Evolutionary conservation across 2,329 filamentous ascomycete species (phyloP).

Genomic region (Phoma sp.): DNA sequence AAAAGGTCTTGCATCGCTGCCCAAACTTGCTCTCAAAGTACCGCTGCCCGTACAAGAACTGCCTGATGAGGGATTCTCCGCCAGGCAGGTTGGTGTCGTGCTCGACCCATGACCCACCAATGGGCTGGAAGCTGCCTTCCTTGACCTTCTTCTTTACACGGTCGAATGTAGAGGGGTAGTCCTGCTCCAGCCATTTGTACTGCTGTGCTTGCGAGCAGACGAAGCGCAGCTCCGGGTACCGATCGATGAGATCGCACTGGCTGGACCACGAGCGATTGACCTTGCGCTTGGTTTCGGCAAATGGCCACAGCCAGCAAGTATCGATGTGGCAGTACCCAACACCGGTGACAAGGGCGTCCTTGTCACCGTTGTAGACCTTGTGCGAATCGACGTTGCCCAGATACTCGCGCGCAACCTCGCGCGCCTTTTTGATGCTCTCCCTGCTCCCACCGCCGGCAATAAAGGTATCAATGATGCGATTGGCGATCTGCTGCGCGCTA

Average conservation of each 20-base stretch:
- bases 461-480: slow-evolving; percentile 89
- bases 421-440: slow-evolving; percentile 78
- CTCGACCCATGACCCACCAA: slow-evolving; percentile 98
- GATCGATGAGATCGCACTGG: slow-evolving; percentile 93
- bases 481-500: slow-evolving; percentile 81
- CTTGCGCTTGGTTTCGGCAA: slow-evolving; percentile 97
- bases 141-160: slow-evolving; percentile 91
- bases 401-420: slow-evolving; percentile 84
- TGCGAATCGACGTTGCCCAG: slow-evolving; percentile 83
- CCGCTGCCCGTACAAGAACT: slow-evolving; percentile 94
- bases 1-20: slow-evolving; percentile 87
- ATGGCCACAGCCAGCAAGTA: slow-evolving; percentile 98
- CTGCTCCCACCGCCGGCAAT: slow-evolving; percentile 76
- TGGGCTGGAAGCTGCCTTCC: slow-evolving; percentile 89
- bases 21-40: slow-evolving; percentile 96
- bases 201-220: slow-evolving; percentile 94
- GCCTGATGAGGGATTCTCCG: slow-evolving; percentile 90
- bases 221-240: slow-evolving; percentile 93
- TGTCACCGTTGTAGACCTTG: slow-evolving; percentile 80
- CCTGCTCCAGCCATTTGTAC: slow-evolving; percentile 93
- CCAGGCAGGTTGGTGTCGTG: slow-evolving; percentile 98
- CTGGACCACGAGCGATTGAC: slow-evolving; percentile 95
- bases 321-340: slow-evolving; percentile 99
- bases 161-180: slow-evolving; percentile 88
- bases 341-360: slow-evolving; percentile 79